Evolutionary conservation across 306 rosid species (phyloP), one percentile per base, ranked within the genome.

Genomic region (Cyclanthera cordifolia): DNA sequence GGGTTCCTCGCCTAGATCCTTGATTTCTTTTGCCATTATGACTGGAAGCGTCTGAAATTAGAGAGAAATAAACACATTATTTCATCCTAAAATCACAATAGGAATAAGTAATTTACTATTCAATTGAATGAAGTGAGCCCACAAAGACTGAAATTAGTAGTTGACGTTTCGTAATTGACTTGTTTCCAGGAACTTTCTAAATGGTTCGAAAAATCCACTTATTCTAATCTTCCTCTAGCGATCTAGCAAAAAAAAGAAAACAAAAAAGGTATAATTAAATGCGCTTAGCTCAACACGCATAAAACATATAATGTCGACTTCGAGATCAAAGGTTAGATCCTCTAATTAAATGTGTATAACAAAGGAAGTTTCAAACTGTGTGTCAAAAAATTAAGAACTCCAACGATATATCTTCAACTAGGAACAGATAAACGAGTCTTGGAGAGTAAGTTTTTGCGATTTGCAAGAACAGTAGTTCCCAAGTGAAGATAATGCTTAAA

Each of bases 1-100:
- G 72, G 52, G 39, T 27, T 28, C 90, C 87, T 34, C 80, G 73
- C 58, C 48, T 77, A 8, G 87, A 81, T 34, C 79, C 21, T 10
- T 78, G 82, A 13, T 48, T 77, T 78, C 85, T 87, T 69, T 63
- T 81, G 60, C 84, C 77, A 19, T 82, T 60, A 51, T 71, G 71
- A 75, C 83, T 71, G 4, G 88, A 86, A 53, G 69, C 77, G 71
- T 79, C 80, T 6, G 91, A 83, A 61, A 43, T 80, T 78, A 79
- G 86, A 84, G 71, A 15, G 47, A 77, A 72, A 72, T 49, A 28
- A 14, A 39, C 53, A 64, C 70, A 65, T 3, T 20, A 39, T 11
- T 41, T 9, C 67, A 4, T 54, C 60, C 34, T 71, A 79, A 23
- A 71, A 67, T 23, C 9, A 69, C 14, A 66, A 67, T 72, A 49